Evolutionary conservation across 2,329 filamentous ascomycete genomes (phyloP), one percentile per base, ranked within the genome.

Genomic region (Colletotrichum scovillei): DNA sequence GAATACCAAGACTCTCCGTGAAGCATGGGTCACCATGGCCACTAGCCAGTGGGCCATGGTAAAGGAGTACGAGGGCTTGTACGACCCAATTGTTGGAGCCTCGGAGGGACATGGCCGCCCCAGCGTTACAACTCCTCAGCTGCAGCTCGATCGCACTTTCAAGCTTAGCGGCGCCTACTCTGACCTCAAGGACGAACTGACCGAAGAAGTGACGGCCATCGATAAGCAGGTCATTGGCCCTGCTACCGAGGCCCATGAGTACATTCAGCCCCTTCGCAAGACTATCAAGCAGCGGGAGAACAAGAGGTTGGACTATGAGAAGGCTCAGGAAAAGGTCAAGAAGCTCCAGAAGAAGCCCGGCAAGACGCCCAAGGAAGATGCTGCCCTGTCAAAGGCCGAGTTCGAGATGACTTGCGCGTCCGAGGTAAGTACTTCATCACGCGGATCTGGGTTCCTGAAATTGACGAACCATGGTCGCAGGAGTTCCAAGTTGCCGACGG

Each of bases 231-330:
- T 97, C 75, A 89, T 95, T 66, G 87, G 87, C 71, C 93, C 94
- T 0, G 92, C 92, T 4, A 90, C 89, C 70, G 89, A 92, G 65
- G 93, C 93, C 8, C 92, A 91, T 78, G 90, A 92, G 65, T 89
- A 85, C 67, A 87, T 96, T 73, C 90, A 92, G 76, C 91, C 93
- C 2, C 87, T 97, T 80, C 92, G 93, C 78, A 97, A 95, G 84
- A 92, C 92, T 1, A 94, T 97, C 79, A 97, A 96, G 84, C 95
- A 94, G 82, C 87, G 95, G 59, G 94, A 97, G 79, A 93, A 95
- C 78, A 94, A 92, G 83, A 92, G 94, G 66, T 81, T 95, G 72
- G 95, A 97, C 80, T 97, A 92, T 79, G 95, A 97, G 82, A 90
- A 93, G 77, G 92, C 92, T 76, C 91, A 94, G 81, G 90, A 92